phyloP scores from a whole-genome alignment of 2,329 filamentous ascomycete genomes.

The Ophidiomyces ophidiicola region DNA sequence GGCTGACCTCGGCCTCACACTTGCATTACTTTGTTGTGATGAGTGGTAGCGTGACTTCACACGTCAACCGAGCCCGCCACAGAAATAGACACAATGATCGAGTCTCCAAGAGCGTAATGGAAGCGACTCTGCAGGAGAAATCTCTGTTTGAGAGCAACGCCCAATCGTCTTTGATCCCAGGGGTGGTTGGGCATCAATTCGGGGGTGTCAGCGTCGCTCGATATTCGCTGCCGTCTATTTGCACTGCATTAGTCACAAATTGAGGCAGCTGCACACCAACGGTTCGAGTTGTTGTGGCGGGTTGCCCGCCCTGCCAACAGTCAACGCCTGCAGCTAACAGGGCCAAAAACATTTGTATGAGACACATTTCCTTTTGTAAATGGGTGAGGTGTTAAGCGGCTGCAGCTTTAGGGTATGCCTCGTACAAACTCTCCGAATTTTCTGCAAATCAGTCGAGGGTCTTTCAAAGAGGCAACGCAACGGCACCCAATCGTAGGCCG shows the following conservation, averaged over 20 bases:
- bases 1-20: slow-evolving; percentile 9
- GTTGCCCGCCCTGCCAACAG: slow-evolving; percentile 7
- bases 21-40: slow-evolving; percentile 9
- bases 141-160: slow-evolving; percentile 3
- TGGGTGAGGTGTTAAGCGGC: slow-evolving; percentile 4
- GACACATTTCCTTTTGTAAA: slow-evolving; percentile 7
- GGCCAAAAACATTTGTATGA: slow-evolving; percentile 3
- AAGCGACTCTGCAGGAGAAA: slow-evolving; percentile 8
- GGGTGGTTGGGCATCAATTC: slow-evolving; percentile 15
- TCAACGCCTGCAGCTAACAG: neutral
- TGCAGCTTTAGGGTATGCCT: neutral
- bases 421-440: slow-evolving; percentile 7
- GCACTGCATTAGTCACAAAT: slow-evolving; percentile 14
- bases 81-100: slow-evolving; percentile 4
- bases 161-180: slow-evolving; percentile 13
- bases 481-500: slow-evolving; percentile 4
- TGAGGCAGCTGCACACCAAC: slow-evolving; percentile 6
- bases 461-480: neutral
- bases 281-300: slow-evolving; percentile 6
- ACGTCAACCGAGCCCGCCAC: slow-evolving; percentile 8
- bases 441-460: slow-evolving; percentile 1
- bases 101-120: slow-evolving; percentile 1
- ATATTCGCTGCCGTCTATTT: slow-evolving; percentile 11
- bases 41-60: slow-evolving; percentile 5
- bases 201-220: slow-evolving; percentile 1